A percentile compares a stretch with the other conserved stretches of the same genome.
Conservation (phyloP, 345 rosid species). For the Moricandia moricandioides region DNA sequence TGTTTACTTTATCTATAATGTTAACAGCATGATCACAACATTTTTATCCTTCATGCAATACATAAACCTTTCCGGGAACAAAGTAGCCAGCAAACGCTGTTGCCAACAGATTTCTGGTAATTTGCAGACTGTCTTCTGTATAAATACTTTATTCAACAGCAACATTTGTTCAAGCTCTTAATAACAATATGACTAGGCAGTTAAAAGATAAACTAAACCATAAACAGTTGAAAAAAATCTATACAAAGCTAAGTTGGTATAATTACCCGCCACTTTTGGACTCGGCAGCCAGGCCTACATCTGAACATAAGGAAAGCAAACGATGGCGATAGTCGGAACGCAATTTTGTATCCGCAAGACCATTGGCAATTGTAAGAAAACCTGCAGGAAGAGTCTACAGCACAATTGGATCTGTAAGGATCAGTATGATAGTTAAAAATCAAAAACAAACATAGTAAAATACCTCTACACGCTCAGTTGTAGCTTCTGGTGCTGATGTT, state of each 20-base stretch:
- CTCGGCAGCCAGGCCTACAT: conserved; percentile 97
- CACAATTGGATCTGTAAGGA: conserved; percentile 54
- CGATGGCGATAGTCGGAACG: conserved; percentile 94
- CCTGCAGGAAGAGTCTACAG: conserved; percentile 99
- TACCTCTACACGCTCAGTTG: conserved; percentile 89
- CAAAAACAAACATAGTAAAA: conserved; percentile 17
- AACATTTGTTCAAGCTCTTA: neutral
- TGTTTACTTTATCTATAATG: neutral
- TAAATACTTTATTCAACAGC: neutral
- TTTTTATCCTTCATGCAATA: conserved; percentile 12
- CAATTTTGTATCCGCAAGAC: conserved; percentile 66
- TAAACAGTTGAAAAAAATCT: neutral
- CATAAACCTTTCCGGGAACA: conserved; percentile 9
- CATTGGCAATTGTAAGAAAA: conserved; percentile 81
- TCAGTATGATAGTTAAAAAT: conserved; percentile 33
- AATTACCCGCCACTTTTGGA: conserved; percentile 89
- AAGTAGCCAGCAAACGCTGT: conserved; percentile 4
- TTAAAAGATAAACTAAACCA: conserved; percentile 4
- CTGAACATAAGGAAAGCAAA: conserved; percentile 91
- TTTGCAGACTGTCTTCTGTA: neutral
- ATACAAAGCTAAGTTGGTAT: conserved; percentile 19
- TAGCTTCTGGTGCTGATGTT: conserved; percentile 84
- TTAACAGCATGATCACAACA: conserved; percentile 12
- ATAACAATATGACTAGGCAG: neutral
- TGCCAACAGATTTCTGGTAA: conserved; percentile 15